A percentile compares a stretch with the other conserved stretches of the same genome.
Evolutionary conservation across 2,329 filamentous ascomycete genomes (phyloP).

Genomic region (Pseudocercospora ulei): DNA sequence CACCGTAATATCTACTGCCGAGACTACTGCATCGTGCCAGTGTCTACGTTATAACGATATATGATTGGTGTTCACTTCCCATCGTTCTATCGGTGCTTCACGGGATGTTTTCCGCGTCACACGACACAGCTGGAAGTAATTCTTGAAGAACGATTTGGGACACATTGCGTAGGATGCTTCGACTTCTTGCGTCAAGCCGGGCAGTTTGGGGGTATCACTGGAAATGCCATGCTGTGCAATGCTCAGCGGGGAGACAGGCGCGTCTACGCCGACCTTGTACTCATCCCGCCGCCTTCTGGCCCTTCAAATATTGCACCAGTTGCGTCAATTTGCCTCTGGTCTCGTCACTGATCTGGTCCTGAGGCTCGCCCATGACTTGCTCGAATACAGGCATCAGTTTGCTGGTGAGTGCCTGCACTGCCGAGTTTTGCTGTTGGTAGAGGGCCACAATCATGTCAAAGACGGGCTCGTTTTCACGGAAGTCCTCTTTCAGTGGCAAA

Average conservation of each 20-base stretch:
- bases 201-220: constrained; percentile 3
- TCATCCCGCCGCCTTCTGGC: constrained; percentile 10
- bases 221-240: constrained; percentile 8
- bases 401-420: constrained; percentile 59
- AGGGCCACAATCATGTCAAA: constrained; percentile 83
- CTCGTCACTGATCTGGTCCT: constrained; percentile 65
- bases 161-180: too few relatives aligned
- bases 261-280: background rate
- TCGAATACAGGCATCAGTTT: constrained; percentile 62
- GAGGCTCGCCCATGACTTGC: constrained; percentile 59
- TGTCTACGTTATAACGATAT: too few relatives aligned
- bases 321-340: constrained; percentile 57
- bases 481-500: constrained; percentile 84
- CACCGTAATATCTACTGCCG: too few relatives aligned
- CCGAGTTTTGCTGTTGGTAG: constrained; percentile 61
- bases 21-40: too few relatives aligned
- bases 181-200: constrained; percentile 1
- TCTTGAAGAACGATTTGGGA: too few relatives aligned
- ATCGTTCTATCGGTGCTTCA: too few relatives aligned
- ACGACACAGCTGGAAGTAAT: too few relatives aligned
- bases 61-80: too few relatives aligned
- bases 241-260: constrained; percentile 4
- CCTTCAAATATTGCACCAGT: constrained; percentile 46
- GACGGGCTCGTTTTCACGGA: constrained; percentile 89
- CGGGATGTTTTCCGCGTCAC: too few relatives aligned